Base-by-base conservation (phyloP, 805 yeast genomes). In the Yarrowia deformans region DNA sequence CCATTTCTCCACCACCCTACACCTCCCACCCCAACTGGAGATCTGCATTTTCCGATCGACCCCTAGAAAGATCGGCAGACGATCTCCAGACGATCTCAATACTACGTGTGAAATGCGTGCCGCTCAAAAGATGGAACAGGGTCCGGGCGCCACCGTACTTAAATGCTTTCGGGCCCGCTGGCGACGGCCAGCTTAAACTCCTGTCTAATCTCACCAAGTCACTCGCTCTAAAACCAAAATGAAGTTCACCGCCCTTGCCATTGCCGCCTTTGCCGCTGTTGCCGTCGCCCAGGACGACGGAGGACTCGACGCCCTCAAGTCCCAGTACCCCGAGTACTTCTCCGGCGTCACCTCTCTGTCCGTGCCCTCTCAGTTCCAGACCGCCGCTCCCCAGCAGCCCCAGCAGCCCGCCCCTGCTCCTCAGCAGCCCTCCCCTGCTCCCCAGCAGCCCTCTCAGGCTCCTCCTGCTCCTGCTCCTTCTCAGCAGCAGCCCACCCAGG, bases 201-300 rank as follows among this genome's bases (percentile, higher is more conserved):
- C 48, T 16, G 63, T 56, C 48, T 40, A 40, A 40, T n/a, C 63
- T 56, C 63, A 56, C 63, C 63, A 23, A 56, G 63, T 56, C 63
- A 56, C 48, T 56, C 63, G 63, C 48, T 55, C 45, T 16, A 37
- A 13, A 40, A 7, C 63, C 43, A 40, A 23, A 40, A 56, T 56
- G 63, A 56, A 56, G 63, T 56, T 56, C 63, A 56, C 63, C 63
- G 63, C 63, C n/a, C 48, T 56, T 42, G 63, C 63, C 63, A 56
- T 56, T 56, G 63, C 63, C 16, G 63, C 63, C 37, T 23, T 56
- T 23, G 63, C 63, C 37, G 63, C 63, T 14, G 48, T 56, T 29
- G 63, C 29, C 63, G 48, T 40, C 48, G 63, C 63, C n/a, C 63
- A 56, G 63, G 63, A 56, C 63, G 63, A 56, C 63, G 63, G 63